These are phyloP conservation scores for Achaetomium macrosporum DNA, from an alignment of 2,329 filamentous ascomycete species.

Conservation along the genomic window DNA sequence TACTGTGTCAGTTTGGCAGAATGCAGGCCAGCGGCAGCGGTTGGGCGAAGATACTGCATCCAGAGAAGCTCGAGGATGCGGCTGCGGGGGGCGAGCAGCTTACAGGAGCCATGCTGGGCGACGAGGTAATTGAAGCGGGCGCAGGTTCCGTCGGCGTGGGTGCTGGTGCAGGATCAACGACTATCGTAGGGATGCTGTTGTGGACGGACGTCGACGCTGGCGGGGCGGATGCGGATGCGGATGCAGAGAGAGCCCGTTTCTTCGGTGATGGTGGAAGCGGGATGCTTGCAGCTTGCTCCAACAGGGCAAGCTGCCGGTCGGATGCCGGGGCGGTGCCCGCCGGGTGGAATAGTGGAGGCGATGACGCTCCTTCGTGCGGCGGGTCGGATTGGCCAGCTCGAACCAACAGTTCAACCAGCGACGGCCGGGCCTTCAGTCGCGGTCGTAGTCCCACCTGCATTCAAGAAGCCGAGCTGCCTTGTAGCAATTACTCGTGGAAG, in stretches of 20 bases:
- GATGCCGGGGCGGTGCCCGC: constrained; percentile 21
- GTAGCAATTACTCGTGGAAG: neutral
- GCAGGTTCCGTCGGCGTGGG: constrained; percentile 25
- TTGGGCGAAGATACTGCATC: neutral
- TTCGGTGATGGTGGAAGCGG: constrained; percentile 25
- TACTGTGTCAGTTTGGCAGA: neutral
- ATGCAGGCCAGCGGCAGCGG: neutral
- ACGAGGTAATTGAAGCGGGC: constrained; percentile 20
- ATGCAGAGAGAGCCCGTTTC: constrained; percentile 12
- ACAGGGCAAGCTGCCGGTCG: constrained; percentile 26
- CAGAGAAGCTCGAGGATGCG: constrained; percentile 1
- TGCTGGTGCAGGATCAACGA: constrained; percentile 28
- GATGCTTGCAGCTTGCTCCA: constrained; percentile 26
- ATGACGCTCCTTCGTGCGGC: constrained; percentile 16
- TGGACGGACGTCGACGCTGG: constrained; percentile 10
- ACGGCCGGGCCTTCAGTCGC: constrained; percentile 46
- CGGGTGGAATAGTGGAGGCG: constrained; percentile 21
- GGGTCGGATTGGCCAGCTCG: constrained; percentile 26
- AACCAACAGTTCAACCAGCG: constrained; percentile 47
- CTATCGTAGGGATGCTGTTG: constrained; percentile 13
- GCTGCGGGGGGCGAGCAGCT: constrained; percentile 27
- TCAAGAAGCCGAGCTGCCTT: constrained; percentile 30
- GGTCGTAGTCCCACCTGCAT: constrained; percentile 49
- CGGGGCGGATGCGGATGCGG: constrained; percentile 9
- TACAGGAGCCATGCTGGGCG: constrained; percentile 52